These are phyloP conservation scores for Penicillium digitatum DNA, from an alignment of 2,329 filamentous ascomycete species.

Conservation along the genomic window DNA sequence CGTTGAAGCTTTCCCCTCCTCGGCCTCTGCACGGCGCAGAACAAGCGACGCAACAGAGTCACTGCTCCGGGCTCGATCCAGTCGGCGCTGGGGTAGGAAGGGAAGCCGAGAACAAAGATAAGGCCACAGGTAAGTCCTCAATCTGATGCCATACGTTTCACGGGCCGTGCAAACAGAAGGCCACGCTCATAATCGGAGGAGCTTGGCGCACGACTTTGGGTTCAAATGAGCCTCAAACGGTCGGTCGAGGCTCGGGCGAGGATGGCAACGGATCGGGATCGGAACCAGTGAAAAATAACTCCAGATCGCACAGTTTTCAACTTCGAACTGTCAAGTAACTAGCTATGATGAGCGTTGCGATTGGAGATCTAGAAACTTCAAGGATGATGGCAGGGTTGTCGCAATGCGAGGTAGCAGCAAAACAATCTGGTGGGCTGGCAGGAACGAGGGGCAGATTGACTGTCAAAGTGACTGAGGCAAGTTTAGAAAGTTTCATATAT, in stretches of 20 bases:
- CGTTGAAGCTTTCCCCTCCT: slow-evolving; percentile 28
- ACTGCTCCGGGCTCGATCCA: slow-evolving; percentile 16
- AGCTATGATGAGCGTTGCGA: not conserved
- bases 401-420: slow-evolving; percentile 6
- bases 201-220: slow-evolving; percentile 6
- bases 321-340: not conserved
- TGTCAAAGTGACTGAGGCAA: not conserved
- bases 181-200: slow-evolving; percentile 24
- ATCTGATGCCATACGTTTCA: slow-evolving; percentile 29
- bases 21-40: slow-evolving; percentile 28
- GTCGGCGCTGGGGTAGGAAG: slow-evolving; percentile 25
- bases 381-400: slow-evolving; percentile 7
- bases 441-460: not conserved
- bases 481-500: not conserved
- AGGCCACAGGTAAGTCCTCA: slow-evolving; percentile 18
- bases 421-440: not conserved
- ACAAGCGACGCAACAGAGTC: slow-evolving; percentile 19
- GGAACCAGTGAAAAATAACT: not conserved
- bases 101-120: slow-evolving; percentile 21
- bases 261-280: not conserved
- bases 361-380: not conserved
- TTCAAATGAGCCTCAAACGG: not conserved
- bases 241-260: not conserved
- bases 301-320: not conserved
- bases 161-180: slow-evolving; percentile 15